Evolutionary conservation across 2,329 filamentous ascomycete genomes (phyloP), one percentile per base, ranked within the genome.

Genomic region (Aspergillus sp.): DNA sequence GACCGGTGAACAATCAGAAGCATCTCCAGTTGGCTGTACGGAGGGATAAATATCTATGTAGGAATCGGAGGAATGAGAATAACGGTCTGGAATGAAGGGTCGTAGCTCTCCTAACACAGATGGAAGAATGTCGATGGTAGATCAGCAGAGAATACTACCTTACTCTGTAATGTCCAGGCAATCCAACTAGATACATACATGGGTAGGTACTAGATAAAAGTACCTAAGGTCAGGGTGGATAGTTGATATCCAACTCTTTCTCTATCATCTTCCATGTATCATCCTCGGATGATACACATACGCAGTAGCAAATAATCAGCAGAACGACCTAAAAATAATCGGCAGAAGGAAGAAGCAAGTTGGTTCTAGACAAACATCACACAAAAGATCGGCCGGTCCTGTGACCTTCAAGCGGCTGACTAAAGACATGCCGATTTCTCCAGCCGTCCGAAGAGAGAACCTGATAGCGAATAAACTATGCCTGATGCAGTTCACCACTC

Each of bases 381-480:
- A 56, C 52, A 56, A 56, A 57, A 56, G 57, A 60, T 61, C 59
- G 53, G 47, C 60, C 42, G 51, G 58, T 60, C 60, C 60, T 62
- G 60, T 62, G 60, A 62, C 60, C 60, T 56, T 33, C 47, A 8
- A 10, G n/a, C n/a, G 19, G 58, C 55, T 62, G 58, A 62, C 54
- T 62, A 60, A 62, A 50, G 22, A 16, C 35, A n/a, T n/a, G 35
- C 14, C 35, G 26, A 7, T 30, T 30, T 30, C 26, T 30, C 26
- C 35, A 17, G 14, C 35, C 35, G 35, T 38, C 35, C 35, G 35
- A 38, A 38, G 8, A 7, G 13, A 38, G 14, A n/a, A n/a, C 6
- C 35, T 13, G 35, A 38, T 16, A 11, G 26, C 35, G 35, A 38
- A 38, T 38, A n/a, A 38, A 38, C 19, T 42, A 43, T 45, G 16